A percentile compares a stretch with the other conserved stretches of the same genome.
These are phyloP conservation scores for Nepenthes alata DNA, from an alignment of 179 eudicot genomes.

Conservation along the genomic window DNA sequence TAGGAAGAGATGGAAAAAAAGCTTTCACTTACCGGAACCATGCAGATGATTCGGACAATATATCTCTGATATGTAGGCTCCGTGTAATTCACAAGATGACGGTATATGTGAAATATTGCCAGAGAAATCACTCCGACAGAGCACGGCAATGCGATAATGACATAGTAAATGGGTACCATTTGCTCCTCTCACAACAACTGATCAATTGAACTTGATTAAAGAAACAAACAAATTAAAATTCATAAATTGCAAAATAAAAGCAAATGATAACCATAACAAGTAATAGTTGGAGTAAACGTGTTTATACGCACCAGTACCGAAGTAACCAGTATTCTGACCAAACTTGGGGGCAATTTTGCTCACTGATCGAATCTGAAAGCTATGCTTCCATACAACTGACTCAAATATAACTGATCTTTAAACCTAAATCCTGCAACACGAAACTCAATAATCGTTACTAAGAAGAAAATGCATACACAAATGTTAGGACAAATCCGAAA, in stretches of 20 bases:
- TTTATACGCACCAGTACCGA: no score
- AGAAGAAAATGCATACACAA: no score
- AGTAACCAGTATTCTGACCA: no score
- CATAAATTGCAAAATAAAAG: background rate
- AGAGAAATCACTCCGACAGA: conserved; percentile 69
- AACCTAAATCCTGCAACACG: no score
- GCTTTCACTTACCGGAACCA: conserved; percentile 67
- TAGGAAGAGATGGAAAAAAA: no score
- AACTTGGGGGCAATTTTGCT: no score
- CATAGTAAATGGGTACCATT: conserved; percentile 69
- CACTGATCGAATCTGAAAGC: no score
- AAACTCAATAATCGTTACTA: no score
- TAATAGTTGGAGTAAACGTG: no score
- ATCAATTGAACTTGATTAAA: conserved; percentile 18
- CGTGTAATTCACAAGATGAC: conserved; percentile 81
- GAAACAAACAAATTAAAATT: background rate
- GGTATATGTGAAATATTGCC: conserved; percentile 70
- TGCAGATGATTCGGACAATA: conserved; percentile 91
- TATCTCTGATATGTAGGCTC: conserved; percentile 94
- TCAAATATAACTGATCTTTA: no score
- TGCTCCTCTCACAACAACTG: conserved; percentile 20
- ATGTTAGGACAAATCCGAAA: no score
- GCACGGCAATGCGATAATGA: conserved; percentile 74
- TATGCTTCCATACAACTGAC: no score
- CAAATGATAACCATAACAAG: background rate